A percentile compares a stretch with the other conserved stretches of the same genome.
Evolutionary conservation across 179 eudicot genomes (phyloP).

Genomic region (Beta macrorhiza): DNA sequence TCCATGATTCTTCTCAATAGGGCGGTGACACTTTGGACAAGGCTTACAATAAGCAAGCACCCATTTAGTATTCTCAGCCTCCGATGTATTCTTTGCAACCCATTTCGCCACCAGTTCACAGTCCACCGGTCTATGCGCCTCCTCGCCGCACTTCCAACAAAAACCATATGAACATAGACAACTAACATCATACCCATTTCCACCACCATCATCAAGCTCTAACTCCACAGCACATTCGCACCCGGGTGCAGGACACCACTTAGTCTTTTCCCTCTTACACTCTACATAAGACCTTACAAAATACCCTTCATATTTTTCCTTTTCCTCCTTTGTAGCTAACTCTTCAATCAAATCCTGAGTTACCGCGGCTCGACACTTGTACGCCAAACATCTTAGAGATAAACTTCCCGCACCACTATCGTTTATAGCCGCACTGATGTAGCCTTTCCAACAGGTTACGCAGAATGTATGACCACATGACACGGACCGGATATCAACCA

Average conservation of each 20-base stretch:
- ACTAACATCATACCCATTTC: conserved; percentile 38
- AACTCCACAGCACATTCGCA: conserved; percentile 59
- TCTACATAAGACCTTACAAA: conserved; percentile 57
- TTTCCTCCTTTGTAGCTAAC: conserved; percentile 33
- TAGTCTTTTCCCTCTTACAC: conserved; percentile 40
- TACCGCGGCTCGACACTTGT: conserved; percentile 44
- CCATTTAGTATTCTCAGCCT: conserved; percentile 26
- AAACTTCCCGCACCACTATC: conserved; percentile 40
- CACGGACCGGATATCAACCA: background rate
- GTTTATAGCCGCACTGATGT: conserved; percentile 3
- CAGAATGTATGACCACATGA: conserved; percentile 64
- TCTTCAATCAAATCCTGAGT: conserved; percentile 38
- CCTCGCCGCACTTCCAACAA: conserved; percentile 54
- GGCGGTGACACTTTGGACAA: conserved; percentile 63
- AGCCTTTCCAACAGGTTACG: conserved; percentile 53
- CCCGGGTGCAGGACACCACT: conserved; percentile 80
- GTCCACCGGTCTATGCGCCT: conserved; percentile 25
- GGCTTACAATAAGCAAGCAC: conserved; percentile 56
- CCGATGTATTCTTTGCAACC: conserved; percentile 16
- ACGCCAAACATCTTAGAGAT: conserved; percentile 45
- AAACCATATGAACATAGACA: conserved; percentile 51
- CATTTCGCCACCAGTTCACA: conserved; percentile 21
- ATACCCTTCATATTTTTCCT: conserved; percentile 35
- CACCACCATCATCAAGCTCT: conserved; percentile 26
- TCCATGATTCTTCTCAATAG: conserved; percentile 66